Base-by-base conservation (phyloP, 768 basidiomycete species). In the Boletus subcaerulescens region DNA sequence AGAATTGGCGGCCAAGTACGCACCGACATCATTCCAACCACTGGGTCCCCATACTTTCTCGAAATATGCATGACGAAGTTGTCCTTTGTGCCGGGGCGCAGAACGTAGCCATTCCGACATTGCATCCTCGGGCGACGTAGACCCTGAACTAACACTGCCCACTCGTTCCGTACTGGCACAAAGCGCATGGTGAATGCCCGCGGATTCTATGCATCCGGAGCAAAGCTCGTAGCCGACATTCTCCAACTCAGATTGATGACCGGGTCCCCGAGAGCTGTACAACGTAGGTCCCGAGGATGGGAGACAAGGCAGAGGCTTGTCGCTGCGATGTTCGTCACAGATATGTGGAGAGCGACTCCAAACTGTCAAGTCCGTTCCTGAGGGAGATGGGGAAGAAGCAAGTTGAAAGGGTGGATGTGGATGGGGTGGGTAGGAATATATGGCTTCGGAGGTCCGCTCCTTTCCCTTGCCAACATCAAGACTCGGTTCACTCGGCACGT, bases 21-120 rank as follows among this genome's bases (percentile, higher is more conserved):
- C 65, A 93, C 93, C 91, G 49, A 97, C 85, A 65, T 93, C 90
- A 53, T 85, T 85, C 95, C 95, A 97, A 1, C 91, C 89, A 40
- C 74, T 73, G 32, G 80, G 80, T 1, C 85, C 85, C 95, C 94
- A 97, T 3, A 89, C 78, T 69, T 90, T 90, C 72, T 96, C 94
- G 42, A 82, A 71, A 66, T 89, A 98, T 2, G 90, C 87, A 67
- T 98, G 94, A 12, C 94, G 80, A 45, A 87, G 69, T 56, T 88
- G 81, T 14, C 90, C 90, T 68, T 90, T 91, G 61, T 74, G 74
- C 46, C 81, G 83, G 1, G 89, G 88, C 2, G 87, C 84, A 31
- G 84, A 80, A 36, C 89, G 76, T 57, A 82, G 72, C 82, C 85
- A 82, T 56, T 80, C 76, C n/a, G 80, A 81, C 54, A 76, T 65